Base-by-base conservation (phyloP, 495 filamentous ascomycete genomes). In the Tuber magnatum region DNA sequence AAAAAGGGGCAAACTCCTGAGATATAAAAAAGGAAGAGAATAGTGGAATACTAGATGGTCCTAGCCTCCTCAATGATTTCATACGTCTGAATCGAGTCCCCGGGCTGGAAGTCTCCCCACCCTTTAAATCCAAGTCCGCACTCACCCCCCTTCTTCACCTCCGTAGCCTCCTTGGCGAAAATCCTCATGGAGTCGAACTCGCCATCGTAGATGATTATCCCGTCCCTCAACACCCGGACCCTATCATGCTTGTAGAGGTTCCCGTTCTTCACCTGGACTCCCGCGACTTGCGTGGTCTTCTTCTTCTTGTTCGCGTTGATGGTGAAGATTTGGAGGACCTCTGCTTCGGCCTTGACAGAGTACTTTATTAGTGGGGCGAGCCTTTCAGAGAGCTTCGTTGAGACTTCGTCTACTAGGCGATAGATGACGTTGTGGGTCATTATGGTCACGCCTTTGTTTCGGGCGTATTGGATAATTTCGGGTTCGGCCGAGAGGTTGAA, bases 381-480 rank as follows among this genome's bases (percentile, higher is more conserved):
- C 68, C 89, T 85, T 75, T 90, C 88, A 74, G 87, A 90, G 74
- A 99, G 80, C 51, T 84, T 87, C 0, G 83, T 88, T 82, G 89
- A 91, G 70, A 97, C 91, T 72, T 93, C 91, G 80, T 98, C 94
- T 16, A 92, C 88, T 16, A 98, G 86, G 73, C 91, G 90, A 83
- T 99, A 98, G 78, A 99, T 99, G 79, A 99, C 89, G 77, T 91
- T 97, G 81, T 94, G 90, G 71, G 97, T 90, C 77, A 97, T 80
- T 38, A 99, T 91, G 65, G 84, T 85, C 46, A 99, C 94, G 16
- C 90, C 88, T 70, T 87, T 85, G 1, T 85, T 81, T 75, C 92
- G 90, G 1, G 95, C 95, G 81, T 91, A 85, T 12, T 88, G 87
- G 48, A 86, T 84, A 76, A 97, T 92, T 74, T 89, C 84, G 3